phyloP scores from a whole-genome alignment of 1,284 basidiomycete species.

The Ceratobasidium sp. region DNA sequence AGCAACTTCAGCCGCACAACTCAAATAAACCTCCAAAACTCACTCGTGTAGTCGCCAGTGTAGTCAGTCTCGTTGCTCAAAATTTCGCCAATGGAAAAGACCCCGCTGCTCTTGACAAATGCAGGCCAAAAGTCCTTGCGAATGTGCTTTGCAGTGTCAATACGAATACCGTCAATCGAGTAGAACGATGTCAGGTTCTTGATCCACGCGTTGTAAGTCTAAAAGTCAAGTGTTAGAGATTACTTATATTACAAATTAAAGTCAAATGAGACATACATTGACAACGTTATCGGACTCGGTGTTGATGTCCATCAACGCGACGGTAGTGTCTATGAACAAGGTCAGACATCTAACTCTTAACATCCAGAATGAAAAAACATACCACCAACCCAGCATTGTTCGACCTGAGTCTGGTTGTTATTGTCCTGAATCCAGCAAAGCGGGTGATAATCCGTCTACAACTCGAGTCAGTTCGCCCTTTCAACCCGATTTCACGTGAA shows the following conservation, averaged over 20 bases:
- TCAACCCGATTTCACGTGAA: neutral
- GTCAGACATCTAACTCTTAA: neutral
- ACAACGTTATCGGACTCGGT: slow-evolving; percentile 54
- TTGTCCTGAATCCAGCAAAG: slow-evolving; percentile 54
- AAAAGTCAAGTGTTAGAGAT: neutral
- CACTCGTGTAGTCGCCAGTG: slow-evolving; percentile 45
- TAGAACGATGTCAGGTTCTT: slow-evolving; percentile 52
- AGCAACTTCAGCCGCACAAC: slow-evolving; percentile 41
- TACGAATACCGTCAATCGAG: slow-evolving; percentile 52
- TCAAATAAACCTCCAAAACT: slow-evolving; percentile 24
- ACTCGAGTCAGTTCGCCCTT: neutral
- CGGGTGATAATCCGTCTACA: slow-evolving; percentile 51
- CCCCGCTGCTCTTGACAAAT: slow-evolving; percentile 52
- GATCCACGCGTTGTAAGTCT: slow-evolving; percentile 53
- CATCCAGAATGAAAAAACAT: neutral
- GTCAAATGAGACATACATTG: slow-evolving; percentile 24
- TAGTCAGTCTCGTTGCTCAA: slow-evolving; percentile 47
- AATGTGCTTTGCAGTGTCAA: slow-evolving; percentile 58
- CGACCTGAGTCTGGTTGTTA: slow-evolving; percentile 53
- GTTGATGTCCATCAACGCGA: slow-evolving; percentile 54
- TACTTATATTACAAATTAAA: neutral
- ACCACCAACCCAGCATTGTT: slow-evolving; percentile 49
- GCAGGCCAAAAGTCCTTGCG: slow-evolving; percentile 57
- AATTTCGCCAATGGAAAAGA: slow-evolving; percentile 56
- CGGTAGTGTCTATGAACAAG: slow-evolving; percentile 52